phyloP scores from a whole-genome alignment of 73 alveolate genomes.

The Paramecium pentaurelia region DNA sequence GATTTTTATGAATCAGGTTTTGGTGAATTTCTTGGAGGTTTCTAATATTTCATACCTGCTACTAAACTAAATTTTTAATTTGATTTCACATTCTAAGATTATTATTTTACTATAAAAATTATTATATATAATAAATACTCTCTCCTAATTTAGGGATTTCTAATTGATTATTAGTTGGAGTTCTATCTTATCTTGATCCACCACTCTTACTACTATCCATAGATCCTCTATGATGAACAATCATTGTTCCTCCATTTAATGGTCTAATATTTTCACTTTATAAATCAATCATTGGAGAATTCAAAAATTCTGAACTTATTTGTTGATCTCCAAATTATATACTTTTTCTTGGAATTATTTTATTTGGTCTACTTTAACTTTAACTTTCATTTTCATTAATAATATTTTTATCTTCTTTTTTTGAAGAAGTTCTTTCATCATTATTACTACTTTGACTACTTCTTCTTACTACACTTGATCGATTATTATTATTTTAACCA shows the following conservation, averaged over 20 bases:
- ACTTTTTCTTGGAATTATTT: not conserved
- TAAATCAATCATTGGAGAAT: not conserved
- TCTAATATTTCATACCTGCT: slow-evolving; percentile 2
- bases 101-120: not conserved
- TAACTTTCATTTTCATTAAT: not conserved
- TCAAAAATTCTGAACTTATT: not conserved
- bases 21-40: not conserved
- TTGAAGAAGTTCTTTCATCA: not conserved
- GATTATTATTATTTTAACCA: not conserved
- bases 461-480: not conserved
- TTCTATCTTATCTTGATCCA: not conserved
- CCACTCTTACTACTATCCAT: slow-evolving; percentile 26
- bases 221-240: not conserved
- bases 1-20: not conserved
- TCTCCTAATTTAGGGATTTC: not conserved
- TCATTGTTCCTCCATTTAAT: not conserved
- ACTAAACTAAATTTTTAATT: not conserved
- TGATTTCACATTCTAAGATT: not conserved
- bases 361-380: not conserved
- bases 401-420: not conserved
- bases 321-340: not conserved
- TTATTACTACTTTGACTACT: not conserved
- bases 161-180: not conserved
- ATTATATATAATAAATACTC: not conserved
- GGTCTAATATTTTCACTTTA: not conserved